Conservation (phyloP, 1,284 basidiomycete species). For the Phlebopus sp. region DNA sequence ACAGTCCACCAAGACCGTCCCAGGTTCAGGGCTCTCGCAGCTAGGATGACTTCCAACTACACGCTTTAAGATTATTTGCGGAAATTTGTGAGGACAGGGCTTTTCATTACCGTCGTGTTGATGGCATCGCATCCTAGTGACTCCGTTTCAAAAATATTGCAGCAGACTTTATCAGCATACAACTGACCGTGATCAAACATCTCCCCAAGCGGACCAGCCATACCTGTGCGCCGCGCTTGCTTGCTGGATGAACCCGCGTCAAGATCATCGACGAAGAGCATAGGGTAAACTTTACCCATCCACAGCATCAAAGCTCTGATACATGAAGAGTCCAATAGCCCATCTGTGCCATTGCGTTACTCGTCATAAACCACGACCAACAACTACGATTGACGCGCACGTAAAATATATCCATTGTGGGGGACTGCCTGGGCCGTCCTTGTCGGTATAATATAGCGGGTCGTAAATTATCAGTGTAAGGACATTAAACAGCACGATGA, state of each 20-base stretch:
- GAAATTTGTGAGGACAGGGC: not conserved
- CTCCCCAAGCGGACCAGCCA: conserved; percentile 94
- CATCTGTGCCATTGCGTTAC: conserved; percentile 52
- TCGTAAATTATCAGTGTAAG: conserved; percentile 81
- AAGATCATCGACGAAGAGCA: not conserved
- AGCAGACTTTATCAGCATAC: not conserved
- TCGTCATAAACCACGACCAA: not conserved
- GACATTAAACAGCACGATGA: conserved; percentile 84
- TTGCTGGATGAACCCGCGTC: conserved; percentile 53
- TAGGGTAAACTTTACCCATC: conserved; percentile 61
- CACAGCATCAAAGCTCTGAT: conserved; percentile 89
- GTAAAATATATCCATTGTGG: conserved; percentile 87
- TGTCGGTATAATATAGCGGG: conserved; percentile 67
- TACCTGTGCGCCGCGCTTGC: conserved; percentile 91
- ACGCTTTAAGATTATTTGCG: conserved; percentile 3
- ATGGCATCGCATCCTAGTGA: conserved; percentile 81
- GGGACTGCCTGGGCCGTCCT: conserved; percentile 59
- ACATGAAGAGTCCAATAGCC: conserved; percentile 86
- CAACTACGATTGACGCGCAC: conserved; percentile 40
- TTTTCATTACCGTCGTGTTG: conserved; percentile 79
- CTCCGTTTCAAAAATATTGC: not conserved
- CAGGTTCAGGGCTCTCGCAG: conserved; percentile 84
- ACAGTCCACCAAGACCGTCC: conserved; percentile 97
- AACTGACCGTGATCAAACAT: conserved; percentile 91
- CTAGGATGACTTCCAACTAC: conserved; percentile 82